phyloP scores from a whole-genome alignment of 768 basidiomycete species.

The Mycena alexandri region DNA sequence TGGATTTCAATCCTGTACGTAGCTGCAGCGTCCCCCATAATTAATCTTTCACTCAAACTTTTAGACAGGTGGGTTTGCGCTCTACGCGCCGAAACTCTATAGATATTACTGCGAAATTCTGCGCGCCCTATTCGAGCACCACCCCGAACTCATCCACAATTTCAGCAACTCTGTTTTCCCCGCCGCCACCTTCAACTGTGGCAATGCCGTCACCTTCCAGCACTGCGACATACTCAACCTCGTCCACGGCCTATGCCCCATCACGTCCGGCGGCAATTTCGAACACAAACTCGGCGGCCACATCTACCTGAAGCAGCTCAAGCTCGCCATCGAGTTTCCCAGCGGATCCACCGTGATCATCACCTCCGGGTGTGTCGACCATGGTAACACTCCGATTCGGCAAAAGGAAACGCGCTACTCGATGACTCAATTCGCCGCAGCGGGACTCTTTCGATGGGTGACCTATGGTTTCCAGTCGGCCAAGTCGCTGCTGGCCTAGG shows the following conservation, averaged over 20 bases:
- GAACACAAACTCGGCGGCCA: constrained; percentile 11
- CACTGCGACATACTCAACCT: neutral
- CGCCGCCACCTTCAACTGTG: neutral
- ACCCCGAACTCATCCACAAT: neutral
- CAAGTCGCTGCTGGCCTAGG: neutral
- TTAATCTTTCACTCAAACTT: neutral
- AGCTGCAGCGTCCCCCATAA: neutral
- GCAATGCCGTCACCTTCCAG: neutral
- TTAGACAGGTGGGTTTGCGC: neutral
- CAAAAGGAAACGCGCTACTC: constrained; percentile 34
- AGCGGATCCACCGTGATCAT: neutral
- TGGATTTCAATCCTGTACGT: neutral
- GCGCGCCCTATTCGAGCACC: neutral
- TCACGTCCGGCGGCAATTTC: constrained; percentile 4
- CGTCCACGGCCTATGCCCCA: constrained; percentile 8
- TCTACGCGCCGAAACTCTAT: neutral
- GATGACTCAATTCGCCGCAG: constrained; percentile 40
- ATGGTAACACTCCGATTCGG: constrained; percentile 32
- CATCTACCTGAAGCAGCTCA: constrained; percentile 25
- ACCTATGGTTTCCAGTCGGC: neutral
- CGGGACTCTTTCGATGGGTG: neutral
- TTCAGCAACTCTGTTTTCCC: neutral
- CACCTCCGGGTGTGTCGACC: constrained; percentile 2
- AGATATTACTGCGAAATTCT: neutral
- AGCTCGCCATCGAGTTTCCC: constrained; percentile 37